Evolutionary conservation across 2,329 filamentous ascomycete species (phyloP), one percentile per base, ranked within the genome.

Genomic region (Taxawa tesnikishii): DNA sequence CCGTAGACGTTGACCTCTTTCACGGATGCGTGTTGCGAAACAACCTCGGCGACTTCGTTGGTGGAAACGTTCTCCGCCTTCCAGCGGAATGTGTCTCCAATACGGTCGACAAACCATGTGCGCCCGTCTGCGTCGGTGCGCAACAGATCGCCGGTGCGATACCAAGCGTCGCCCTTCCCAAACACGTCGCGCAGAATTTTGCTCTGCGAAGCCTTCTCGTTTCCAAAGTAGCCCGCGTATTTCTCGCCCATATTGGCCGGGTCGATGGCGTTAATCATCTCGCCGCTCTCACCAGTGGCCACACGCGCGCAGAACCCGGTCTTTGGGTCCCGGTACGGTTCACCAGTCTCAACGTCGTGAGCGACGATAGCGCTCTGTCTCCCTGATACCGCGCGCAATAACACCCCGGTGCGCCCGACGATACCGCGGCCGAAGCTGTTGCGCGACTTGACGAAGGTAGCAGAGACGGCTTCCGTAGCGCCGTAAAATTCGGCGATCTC

Each of bases 1-100:
- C 84, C 84, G 47, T 92, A 93, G 16, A 93, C 84, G 45, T 92
- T 92, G 18, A 82, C 79, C 58, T 93, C 84, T 18, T 68, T 61
- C 10, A 93, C 65, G 1, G 63, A 62, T 0, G 75, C 62, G 48
- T 85, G 79, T 1, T 63, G 57, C 10, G 81, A 78, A 0, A 94
- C 56, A 0, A 73, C 73, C 48, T 85, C 73, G n/a, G 78, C 71
- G 12, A 93, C 85, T 54, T 94, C 84, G 30, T 53, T 51, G 2
- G 56, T 59, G 28, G 40, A 45, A 6, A 59, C 55, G 37, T 58
- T 59, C 38, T 55, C 52, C 3, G 75, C 77, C 60, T 90, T 83
- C 79, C 79, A 84, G 29, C 79, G 71, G 59, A 79, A 84, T 0
- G 79, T 83, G 48, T 84, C 79, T 34, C 79, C 79, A 39, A 84